Evolutionary conservation across 2,329 filamentous ascomycete genomes (phyloP).

Genomic region (Hysterium pulicare): DNA sequence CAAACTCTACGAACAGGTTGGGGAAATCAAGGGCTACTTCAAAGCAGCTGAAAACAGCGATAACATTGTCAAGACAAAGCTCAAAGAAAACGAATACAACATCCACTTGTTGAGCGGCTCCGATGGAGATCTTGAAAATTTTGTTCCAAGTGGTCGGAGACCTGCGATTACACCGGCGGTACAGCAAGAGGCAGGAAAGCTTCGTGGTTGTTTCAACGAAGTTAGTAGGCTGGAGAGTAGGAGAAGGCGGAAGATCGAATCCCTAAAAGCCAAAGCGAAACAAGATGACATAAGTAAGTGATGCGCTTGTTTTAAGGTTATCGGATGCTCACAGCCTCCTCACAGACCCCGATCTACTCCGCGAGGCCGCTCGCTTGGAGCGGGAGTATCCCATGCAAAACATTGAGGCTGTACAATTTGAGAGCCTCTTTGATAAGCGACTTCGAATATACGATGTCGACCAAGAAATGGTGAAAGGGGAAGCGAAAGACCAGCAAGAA

Average conservation of each 20-base stretch:
- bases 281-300: constrained; percentile 76
- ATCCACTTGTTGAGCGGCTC: constrained; percentile 74
- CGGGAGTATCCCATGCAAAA: constrained; percentile 79
- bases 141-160: constrained; percentile 79
- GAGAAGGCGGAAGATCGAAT: constrained; percentile 74
- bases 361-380: constrained; percentile 80
- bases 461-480: constrained; percentile 65
- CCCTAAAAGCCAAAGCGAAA: constrained; percentile 72
- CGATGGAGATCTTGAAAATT: constrained; percentile 78
- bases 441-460: constrained; percentile 81
- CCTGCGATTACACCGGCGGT: constrained; percentile 76
- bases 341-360: constrained; percentile 74
- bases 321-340: constrained; percentile 22
- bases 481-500: constrained; percentile 72
- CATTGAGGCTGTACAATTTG: constrained; percentile 86
- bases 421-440: constrained; percentile 81
- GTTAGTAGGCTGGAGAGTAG: constrained; percentile 78
- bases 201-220: constrained; percentile 81
- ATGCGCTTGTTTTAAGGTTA: constrained; percentile 4
- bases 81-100: constrained; percentile 69
- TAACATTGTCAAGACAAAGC: constrained; percentile 71
- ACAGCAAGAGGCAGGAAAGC: constrained; percentile 70
- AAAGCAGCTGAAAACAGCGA: constrained; percentile 66
- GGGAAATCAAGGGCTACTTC: constrained; percentile 84
- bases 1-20: constrained; percentile 71